phyloP scores from a whole-genome alignment of 164 flowering plant genomes.

The Stephania yunnanensis region DNA sequence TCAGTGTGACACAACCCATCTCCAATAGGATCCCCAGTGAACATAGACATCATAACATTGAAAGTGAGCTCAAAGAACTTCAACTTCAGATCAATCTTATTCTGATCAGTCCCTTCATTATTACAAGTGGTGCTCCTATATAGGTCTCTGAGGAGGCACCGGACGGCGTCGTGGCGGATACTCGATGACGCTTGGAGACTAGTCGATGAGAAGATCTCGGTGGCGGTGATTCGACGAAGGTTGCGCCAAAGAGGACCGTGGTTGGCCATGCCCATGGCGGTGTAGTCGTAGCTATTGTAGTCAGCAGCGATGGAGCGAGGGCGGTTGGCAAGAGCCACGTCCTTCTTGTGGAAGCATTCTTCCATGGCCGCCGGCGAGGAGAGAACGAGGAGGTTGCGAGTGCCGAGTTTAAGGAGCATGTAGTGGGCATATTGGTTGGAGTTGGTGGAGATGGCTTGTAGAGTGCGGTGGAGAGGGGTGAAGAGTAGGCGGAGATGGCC shows the following conservation, averaged over 20 bases:
- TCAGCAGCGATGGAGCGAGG: not conserved
- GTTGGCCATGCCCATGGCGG: not conserved
- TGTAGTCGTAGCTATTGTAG: not conserved
- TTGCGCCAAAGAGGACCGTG: slow-evolving; percentile 1
- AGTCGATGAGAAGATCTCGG: slow-evolving; percentile 1
- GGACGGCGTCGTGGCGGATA: not conserved
- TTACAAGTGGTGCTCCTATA: not conserved
- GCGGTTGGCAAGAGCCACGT: not conserved
- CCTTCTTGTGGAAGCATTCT: slow-evolving; percentile 5
- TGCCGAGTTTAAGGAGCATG: not conserved
- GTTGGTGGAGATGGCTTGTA: not conserved
- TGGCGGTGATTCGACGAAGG: slow-evolving; percentile 4
- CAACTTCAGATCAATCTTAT: not conserved
- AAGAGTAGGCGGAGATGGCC: slow-evolving; percentile 1
- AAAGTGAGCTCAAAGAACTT: not conserved
- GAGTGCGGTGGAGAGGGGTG: slow-evolving; percentile 17
- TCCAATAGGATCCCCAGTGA: not conserved
- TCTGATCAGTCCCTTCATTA: not conserved
- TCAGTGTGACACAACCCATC: not conserved
- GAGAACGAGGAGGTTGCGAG: not conserved
- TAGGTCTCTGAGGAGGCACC: not conserved
- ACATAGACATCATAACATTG: too few species aligned
- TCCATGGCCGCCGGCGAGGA: slow-evolving; percentile 3
- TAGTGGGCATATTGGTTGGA: not conserved
- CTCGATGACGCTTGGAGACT: not conserved